Evolutionary conservation across 495 filamentous ascomycete genomes (phyloP), one percentile per base, ranked within the genome.

Genomic region (Rhizodiscina lignyota): DNA sequence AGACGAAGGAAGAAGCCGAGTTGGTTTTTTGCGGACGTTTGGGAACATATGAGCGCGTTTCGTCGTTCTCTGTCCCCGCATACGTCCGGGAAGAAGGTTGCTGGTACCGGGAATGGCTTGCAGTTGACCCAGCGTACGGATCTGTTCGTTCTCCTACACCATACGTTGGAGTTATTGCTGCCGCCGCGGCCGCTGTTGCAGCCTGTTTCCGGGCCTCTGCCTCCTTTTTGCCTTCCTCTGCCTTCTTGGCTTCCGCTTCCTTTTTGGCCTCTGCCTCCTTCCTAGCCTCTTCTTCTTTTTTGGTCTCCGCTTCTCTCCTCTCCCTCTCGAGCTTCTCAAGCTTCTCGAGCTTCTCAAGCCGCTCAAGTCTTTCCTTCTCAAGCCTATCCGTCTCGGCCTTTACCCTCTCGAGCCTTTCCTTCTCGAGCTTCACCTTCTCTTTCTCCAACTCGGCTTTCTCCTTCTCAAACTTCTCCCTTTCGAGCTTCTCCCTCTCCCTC

Each of bases 1-100:
- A 89, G 43, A 75, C 76, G 21, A 76, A 62, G 6, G 84, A 87
- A 5, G 77, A 74, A 8, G 80, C 80, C 3, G 74, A 76, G 34
- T 51, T 56, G n/a, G 72, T 70, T 19, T 40, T 39, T 18, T 38
- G 54, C 59, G 62, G 21, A 1, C 65, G 60, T 51, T 74, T 73
- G 6, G 78, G 70, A 52, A 91, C 81, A 59, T 91, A 89, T 2
- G 85, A 83, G 12, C 81, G 72, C 2, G 83, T 85, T 51, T 83
- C 72, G 35, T 77, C 76, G 34, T 23, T 24, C n/a, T 74, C 68
- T 13, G 72, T 73, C 13, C 71, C 70, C n/a, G 69, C 66, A 37
- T 66, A 61, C n/a, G 77, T 74, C 39, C 64, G 69, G 28, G 77
- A 70, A 12, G 69, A 68, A 21, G 77, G 63, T 26, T 61, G 56